These are phyloP conservation scores for Penicillium longicatenatum DNA, from an alignment of 495 filamentous ascomycete genomes.

Conservation along the genomic window DNA sequence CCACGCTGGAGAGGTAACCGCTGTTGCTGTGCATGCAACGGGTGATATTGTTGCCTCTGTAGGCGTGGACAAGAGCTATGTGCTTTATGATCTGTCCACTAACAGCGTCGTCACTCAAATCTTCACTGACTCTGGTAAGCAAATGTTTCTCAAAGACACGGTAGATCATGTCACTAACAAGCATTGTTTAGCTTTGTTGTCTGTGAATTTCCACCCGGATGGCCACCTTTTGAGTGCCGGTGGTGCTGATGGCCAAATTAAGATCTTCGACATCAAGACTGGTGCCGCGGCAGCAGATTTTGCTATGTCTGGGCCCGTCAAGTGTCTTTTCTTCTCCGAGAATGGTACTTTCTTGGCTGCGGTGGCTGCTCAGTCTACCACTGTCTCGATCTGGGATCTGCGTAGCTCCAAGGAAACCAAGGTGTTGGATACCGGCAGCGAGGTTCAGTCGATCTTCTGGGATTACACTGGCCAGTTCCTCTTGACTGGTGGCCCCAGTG, in stretches of 20 bases:
- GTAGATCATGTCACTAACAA: constrained; percentile 2
- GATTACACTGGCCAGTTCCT: constrained; percentile 96
- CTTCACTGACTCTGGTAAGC: constrained; percentile 80
- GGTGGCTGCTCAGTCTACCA: constrained; percentile 68
- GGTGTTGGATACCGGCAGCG: constrained; percentile 77
- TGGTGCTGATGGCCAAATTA: constrained; percentile 71
- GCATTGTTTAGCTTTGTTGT: constrained; percentile 63
- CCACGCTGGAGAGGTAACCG: constrained; percentile 80
- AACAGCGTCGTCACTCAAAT: constrained; percentile 70
- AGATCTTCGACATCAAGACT: constrained; percentile 80
- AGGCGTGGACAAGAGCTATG: constrained; percentile 89
- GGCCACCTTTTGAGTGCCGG: constrained; percentile 91
- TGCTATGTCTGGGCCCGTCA: constrained; percentile 64
- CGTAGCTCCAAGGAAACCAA: constrained; percentile 78
- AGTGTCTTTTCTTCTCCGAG: constrained; percentile 84
- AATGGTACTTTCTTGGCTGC: constrained; percentile 96
- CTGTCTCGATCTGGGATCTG: constrained; percentile 85
- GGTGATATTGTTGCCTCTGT: constrained; percentile 84
- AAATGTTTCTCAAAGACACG: background rate
- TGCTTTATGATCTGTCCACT: constrained; percentile 79
- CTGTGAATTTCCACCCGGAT: constrained; percentile 90
- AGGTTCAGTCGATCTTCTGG: constrained; percentile 73
- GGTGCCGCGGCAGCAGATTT: constrained; percentile 71
- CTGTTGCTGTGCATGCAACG: constrained; percentile 79
- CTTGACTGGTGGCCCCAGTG: constrained; percentile 75